Evolutionary conservation across 805 yeast species (phyloP).

Genomic region (Maudiozyma barnettii): DNA sequence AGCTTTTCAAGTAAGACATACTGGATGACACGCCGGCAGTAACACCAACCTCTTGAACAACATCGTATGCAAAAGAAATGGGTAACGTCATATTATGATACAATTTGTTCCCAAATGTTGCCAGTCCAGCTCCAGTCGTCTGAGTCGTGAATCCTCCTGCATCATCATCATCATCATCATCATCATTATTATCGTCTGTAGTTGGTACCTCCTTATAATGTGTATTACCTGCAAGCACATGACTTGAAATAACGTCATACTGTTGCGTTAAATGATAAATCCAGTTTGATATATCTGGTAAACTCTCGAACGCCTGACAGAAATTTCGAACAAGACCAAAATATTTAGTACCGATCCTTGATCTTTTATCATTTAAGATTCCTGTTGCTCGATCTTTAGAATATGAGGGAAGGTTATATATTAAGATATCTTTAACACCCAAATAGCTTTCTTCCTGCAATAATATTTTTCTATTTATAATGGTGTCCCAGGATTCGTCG

Average conservation of each 20-base stretch:
- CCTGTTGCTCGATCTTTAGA: neutral
- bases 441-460: constrained; percentile 22
- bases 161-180: neutral
- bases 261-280: constrained; percentile 22
- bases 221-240: constrained; percentile 21
- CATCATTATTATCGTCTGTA: constrained; percentile 4
- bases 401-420: constrained; percentile 23
- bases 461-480: constrained; percentile 19
- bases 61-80: constrained; percentile 26
- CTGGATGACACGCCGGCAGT: constrained; percentile 28
- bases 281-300: constrained; percentile 27
- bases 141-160: constrained; percentile 1
- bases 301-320: constrained; percentile 13
- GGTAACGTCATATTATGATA: constrained; percentile 27
- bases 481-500: constrained; percentile 20
- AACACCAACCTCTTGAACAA: constrained; percentile 28
- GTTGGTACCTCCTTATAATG: constrained; percentile 18
- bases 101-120: constrained; percentile 7
- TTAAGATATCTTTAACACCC: constrained; percentile 23
- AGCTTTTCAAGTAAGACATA: constrained; percentile 21
- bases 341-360: constrained; percentile 11
- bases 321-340: constrained; percentile 26
- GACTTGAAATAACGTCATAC: constrained; percentile 22
- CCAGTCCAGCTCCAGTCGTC: neutral
- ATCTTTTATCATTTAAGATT: neutral